These are phyloP conservation scores for Endogone sp. DNA, from an alignment of 192 early-diverging fungal species.

Conservation along the genomic window DNA sequence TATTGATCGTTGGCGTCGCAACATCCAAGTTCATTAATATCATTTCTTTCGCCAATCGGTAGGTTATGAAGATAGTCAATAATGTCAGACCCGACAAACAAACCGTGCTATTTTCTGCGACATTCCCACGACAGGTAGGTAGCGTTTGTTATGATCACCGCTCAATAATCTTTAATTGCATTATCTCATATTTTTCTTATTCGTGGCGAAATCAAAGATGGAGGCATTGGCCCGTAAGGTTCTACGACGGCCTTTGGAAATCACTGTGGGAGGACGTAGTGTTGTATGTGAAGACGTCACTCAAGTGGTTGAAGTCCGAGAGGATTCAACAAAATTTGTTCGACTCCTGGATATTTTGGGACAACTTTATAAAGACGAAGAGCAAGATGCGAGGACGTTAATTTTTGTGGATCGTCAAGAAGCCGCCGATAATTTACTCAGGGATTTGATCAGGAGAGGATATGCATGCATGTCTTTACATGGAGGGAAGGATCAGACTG, in stretches of 20 bases:
- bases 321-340: slow-evolving; percentile 81
- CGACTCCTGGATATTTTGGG: slow-evolving; percentile 88
- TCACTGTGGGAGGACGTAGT: slow-evolving; percentile 91
- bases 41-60: background rate
- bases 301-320: slow-evolving; percentile 87
- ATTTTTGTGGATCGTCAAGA: slow-evolving; percentile 98
- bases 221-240: slow-evolving; percentile 93
- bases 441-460: slow-evolving; percentile 78
- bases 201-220: slow-evolving; percentile 50
- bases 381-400: slow-evolving; percentile 65
- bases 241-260: slow-evolving; percentile 85
- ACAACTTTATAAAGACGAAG: slow-evolving; percentile 65
- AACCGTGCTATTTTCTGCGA: slow-evolving; percentile 91
- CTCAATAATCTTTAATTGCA: too few relatives aligned
- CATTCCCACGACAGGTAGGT: slow-evolving; percentile 81
- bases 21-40: background rate
- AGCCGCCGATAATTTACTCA: slow-evolving; percentile 84
- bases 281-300: slow-evolving; percentile 85
- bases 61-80: slow-evolving; percentile 93
- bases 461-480: slow-evolving; percentile 90
- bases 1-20: background rate
- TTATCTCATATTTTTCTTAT: background rate
- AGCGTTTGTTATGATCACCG: too few relatives aligned
- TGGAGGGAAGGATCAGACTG: slow-evolving; percentile 91
- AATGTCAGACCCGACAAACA: slow-evolving; percentile 86